Evolutionary conservation across 345 rosid species (phyloP).

Genomic region (Linum trigynum): DNA sequence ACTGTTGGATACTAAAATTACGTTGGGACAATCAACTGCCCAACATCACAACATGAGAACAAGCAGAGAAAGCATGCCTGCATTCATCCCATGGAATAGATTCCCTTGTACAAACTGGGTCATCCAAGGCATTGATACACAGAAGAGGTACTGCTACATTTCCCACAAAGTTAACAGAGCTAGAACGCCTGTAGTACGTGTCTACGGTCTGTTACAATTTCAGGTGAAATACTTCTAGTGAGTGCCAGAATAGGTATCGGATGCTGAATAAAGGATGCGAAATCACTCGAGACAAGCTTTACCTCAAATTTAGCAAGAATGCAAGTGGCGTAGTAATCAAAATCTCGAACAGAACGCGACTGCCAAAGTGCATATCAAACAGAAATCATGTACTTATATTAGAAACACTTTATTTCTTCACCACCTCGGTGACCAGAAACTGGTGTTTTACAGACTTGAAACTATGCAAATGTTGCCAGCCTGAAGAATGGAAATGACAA

Average conservation of each 20-base stretch:
- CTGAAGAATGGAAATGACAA: no score
- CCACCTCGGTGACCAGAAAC: no score
- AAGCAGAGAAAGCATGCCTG: constrained; percentile 10
- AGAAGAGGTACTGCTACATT: constrained; percentile 34
- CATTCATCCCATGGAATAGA: constrained; percentile 40
- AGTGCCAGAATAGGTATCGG: not conserved
- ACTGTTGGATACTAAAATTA: no score
- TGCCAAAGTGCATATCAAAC: constrained; percentile 13
- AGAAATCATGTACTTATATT: not conserved
- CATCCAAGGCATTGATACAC: constrained; percentile 31
- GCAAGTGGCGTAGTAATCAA: constrained; percentile 26
- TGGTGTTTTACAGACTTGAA: not conserved
- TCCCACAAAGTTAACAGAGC: constrained; percentile 16
- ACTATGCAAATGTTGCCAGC: not conserved
- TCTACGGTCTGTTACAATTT: constrained; percentile 27
- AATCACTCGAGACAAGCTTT: not conserved
- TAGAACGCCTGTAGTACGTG: constrained; percentile 28
- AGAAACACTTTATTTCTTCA: no score
- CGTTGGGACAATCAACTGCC: not conserved
- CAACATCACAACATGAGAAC: not conserved
- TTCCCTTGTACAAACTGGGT: constrained; percentile 35
- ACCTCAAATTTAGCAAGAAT: constrained; percentile 32
- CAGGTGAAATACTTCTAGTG: not conserved
- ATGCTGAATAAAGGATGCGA: not conserved
- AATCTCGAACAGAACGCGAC: constrained; percentile 28